phyloP scores from a whole-genome alignment of 83 land plant genomes.

The Picea engelmannii region DNA sequence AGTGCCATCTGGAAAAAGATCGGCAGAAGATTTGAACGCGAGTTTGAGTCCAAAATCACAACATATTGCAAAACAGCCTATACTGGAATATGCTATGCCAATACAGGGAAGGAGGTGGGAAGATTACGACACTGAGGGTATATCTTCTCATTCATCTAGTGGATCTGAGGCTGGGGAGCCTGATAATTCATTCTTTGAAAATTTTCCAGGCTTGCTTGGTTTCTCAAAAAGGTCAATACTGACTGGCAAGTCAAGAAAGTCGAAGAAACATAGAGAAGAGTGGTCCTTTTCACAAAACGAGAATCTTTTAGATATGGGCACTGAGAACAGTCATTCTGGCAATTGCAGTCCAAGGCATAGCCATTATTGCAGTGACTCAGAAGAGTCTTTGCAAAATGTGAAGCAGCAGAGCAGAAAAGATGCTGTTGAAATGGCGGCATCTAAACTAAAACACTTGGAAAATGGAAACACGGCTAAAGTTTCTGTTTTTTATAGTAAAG shows the following conservation, averaged over 20 bases:
- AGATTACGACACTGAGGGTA: slow-evolving; percentile 18
- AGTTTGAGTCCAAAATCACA: slow-evolving; percentile 29
- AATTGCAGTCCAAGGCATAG: slow-evolving; percentile 38
- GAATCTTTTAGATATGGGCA: slow-evolving; percentile 27
- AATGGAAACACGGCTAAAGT: slow-evolving; percentile 19
- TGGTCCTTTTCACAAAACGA: slow-evolving; percentile 17
- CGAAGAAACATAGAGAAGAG: slow-evolving; percentile 34
- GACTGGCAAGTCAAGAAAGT: slow-evolving; percentile 36
- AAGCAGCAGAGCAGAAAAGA: slow-evolving; percentile 29
- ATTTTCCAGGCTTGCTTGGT: slow-evolving; percentile 17
- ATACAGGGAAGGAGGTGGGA: slow-evolving; percentile 12
- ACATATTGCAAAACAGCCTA: slow-evolving; percentile 23
- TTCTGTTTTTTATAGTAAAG: not conserved
- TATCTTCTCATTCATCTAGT: slow-evolving; percentile 23
- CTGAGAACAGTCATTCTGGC: slow-evolving; percentile 29
- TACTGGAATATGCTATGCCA: slow-evolving; percentile 22
- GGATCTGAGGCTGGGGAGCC: slow-evolving; percentile 22
- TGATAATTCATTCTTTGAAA: slow-evolving; percentile 16
- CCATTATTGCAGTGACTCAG: slow-evolving; percentile 51
- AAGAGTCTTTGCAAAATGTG: slow-evolving; percentile 29
- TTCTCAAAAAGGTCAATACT: slow-evolving; percentile 25
- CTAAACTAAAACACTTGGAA: slow-evolving; percentile 23
- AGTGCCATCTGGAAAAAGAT: slow-evolving; percentile 8
- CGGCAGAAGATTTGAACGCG: slow-evolving; percentile 20
- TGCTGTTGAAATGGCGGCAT: slow-evolving; percentile 32